phyloP scores from a whole-genome alignment of 2,329 filamentous ascomycete genomes.

The Aspergillus costaricaensis region DNA sequence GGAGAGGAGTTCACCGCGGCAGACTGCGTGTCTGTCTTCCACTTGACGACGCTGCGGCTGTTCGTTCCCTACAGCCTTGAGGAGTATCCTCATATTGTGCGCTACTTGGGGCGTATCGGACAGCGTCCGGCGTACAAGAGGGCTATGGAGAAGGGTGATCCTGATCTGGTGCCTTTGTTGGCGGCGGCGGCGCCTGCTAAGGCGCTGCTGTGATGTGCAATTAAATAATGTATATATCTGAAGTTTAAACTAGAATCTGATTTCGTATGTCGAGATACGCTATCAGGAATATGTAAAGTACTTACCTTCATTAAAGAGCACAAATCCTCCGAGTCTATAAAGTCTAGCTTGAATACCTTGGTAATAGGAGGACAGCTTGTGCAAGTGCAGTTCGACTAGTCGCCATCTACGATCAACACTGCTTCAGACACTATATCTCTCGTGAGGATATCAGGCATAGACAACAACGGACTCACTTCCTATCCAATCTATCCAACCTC shows the following conservation, averaged over 20 bases:
- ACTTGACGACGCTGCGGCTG: constrained; percentile 62
- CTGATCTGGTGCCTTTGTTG: constrained; percentile 44
- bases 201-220: not conserved
- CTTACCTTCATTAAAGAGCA: too few species aligned
- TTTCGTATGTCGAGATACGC: too few species aligned
- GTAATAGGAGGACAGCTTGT: too few species aligned
- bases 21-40: constrained; percentile 65
- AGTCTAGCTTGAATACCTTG: too few species aligned
- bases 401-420: too few species aligned
- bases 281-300: too few species aligned
- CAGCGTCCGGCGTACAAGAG: constrained; percentile 50
- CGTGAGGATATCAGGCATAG: too few species aligned
- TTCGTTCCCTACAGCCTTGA: constrained; percentile 51
- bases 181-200: not conserved
- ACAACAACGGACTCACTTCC: not conserved
- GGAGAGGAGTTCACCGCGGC: constrained; percentile 65
- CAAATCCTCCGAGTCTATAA: too few species aligned
- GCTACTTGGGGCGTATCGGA: constrained; percentile 50
- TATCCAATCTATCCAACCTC: not conserved
- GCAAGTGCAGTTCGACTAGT: too few species aligned
- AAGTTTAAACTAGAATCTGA: not conserved
- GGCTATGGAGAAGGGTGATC: constrained; percentile 55
- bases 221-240: not conserved
- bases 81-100: constrained; percentile 47
- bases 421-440: too few species aligned